These are phyloP conservation scores for Haematococcus lacustris DNA, from an alignment of 139 green algal species.

Conservation along the genomic window DNA sequence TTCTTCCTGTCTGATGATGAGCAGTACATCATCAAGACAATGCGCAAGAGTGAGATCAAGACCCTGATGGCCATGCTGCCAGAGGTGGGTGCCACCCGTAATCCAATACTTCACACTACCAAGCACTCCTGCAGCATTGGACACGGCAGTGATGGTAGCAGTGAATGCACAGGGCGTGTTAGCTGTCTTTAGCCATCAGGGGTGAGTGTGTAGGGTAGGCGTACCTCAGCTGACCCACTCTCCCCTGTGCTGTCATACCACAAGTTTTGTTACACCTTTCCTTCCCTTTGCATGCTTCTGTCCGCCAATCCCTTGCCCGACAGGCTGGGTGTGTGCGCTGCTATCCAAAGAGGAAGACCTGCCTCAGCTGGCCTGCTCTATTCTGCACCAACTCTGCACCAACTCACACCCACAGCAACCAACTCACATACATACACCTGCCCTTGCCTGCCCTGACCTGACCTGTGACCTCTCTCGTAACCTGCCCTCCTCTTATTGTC, in stretches of 20 bases:
- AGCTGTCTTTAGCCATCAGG: no score
- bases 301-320: neutral
- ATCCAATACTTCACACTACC: no score
- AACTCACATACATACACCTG: neutral
- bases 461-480: neutral
- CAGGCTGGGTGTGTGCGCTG: neutral
- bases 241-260: no score
- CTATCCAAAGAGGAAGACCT: neutral
- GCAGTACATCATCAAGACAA: slow-evolving; percentile 66
- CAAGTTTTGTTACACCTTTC: neutral
- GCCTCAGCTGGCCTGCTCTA: neutral
- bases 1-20: slow-evolving; percentile 55
- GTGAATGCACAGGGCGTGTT: no score
- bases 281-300: neutral
- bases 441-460: neutral
- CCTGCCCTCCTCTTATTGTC: neutral
- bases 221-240: no score
- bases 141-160: no score
- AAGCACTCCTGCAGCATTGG: no score
- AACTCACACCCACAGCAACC: neutral
- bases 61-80: slow-evolving; percentile 73
- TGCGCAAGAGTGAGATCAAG: slow-evolving; percentile 67
- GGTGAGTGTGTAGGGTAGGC: no score
- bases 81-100: neutral
- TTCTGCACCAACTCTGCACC: neutral